Conservation (phyloP, 2,329 filamentous ascomycete genomes). For the Sphaerulina musiva region DNA sequence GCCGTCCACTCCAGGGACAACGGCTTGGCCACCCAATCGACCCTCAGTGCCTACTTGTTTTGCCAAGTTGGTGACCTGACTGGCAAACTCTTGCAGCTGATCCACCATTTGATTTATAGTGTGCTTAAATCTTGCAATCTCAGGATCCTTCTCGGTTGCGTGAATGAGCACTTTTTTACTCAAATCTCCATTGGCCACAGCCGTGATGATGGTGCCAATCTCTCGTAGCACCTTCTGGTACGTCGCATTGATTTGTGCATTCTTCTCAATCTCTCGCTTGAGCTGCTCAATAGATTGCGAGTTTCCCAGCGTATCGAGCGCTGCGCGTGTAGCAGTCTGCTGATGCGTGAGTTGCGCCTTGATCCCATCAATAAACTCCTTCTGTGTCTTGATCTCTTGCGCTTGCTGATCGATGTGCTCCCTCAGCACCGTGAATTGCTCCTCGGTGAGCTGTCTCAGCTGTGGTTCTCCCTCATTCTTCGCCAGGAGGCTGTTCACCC, state of each 20-base stretch:
- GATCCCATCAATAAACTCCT: constrained; percentile 76
- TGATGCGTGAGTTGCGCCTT: constrained; percentile 80
- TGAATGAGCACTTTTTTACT: constrained; percentile 97
- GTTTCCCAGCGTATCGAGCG: constrained; percentile 73
- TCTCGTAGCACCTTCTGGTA: constrained; percentile 96
- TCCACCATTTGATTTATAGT: constrained; percentile 99
- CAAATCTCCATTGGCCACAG: constrained; percentile 87
- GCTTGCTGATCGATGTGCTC: constrained; percentile 92
- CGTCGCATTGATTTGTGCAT: constrained; percentile 95
- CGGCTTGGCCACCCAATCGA: constrained; percentile 85
- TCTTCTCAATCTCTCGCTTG: constrained; percentile 90
- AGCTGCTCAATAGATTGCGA: constrained; percentile 81
- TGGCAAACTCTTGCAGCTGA: constrained; percentile 91
- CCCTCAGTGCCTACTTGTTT: constrained; percentile 95
- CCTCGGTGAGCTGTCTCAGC: constrained; percentile 59
- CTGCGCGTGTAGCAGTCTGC: constrained; percentile 74
- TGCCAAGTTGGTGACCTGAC: constrained; percentile 88
- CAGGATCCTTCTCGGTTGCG: constrained; percentile 92
- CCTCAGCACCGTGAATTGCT: constrained; percentile 76
- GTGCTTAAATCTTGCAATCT: constrained; percentile 95
- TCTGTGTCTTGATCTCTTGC: constrained; percentile 81
- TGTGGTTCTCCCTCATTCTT: constrained; percentile 48
- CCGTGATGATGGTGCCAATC: constrained; percentile 95
- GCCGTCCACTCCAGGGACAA: constrained; percentile 87
- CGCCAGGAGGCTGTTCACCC: constrained; percentile 49